Evolutionary conservation across 225 moss, liverwort and hornwort genomes (phyloP).

Genomic region (Bryum argenteum): DNA sequence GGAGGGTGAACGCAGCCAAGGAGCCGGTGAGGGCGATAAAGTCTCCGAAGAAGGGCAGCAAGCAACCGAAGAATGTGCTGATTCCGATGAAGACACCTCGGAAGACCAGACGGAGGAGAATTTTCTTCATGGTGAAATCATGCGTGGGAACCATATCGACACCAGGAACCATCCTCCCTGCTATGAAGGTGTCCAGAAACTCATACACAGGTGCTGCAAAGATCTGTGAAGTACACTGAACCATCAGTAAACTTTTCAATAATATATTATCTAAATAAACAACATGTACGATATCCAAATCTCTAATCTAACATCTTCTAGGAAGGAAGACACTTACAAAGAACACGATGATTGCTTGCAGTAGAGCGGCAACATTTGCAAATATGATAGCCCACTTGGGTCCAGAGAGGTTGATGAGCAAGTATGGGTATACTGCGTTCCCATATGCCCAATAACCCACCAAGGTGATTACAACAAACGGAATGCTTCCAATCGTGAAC

Average conservation of each 20-base stretch:
- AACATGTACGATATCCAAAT: too few species aligned
- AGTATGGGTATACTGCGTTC: conserved; percentile 36
- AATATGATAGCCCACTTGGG: conserved; percentile 41
- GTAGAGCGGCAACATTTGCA: conserved; percentile 41
- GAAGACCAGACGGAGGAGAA: conserved; percentile 25
- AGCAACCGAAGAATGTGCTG: conserved; percentile 48
- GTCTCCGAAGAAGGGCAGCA: conserved; percentile 64
- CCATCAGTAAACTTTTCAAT: too few species aligned
- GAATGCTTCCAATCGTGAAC: conserved; percentile 33
- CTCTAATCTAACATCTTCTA: too few species aligned
- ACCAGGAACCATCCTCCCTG: neutral
- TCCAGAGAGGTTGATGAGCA: conserved; percentile 52
- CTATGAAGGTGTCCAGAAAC: conserved; percentile 43
- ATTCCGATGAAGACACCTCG: conserved; percentile 30
- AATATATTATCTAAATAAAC: too few species aligned
- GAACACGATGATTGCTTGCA: conserved; percentile 57
- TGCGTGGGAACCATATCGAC: neutral
- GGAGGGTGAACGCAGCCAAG: conserved; percentile 41
- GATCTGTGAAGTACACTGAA: conserved; percentile 31
- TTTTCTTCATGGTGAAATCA: conserved; percentile 12
- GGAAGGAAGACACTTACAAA: conserved; percentile 36
- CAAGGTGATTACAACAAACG: conserved; percentile 44
- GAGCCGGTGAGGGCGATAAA: conserved; percentile 57
- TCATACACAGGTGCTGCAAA: conserved; percentile 48
- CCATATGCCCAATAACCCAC: conserved; percentile 67